Evolutionary conservation across 106 monocot species (phyloP).

Genomic region (Triglochin maritima): DNA sequence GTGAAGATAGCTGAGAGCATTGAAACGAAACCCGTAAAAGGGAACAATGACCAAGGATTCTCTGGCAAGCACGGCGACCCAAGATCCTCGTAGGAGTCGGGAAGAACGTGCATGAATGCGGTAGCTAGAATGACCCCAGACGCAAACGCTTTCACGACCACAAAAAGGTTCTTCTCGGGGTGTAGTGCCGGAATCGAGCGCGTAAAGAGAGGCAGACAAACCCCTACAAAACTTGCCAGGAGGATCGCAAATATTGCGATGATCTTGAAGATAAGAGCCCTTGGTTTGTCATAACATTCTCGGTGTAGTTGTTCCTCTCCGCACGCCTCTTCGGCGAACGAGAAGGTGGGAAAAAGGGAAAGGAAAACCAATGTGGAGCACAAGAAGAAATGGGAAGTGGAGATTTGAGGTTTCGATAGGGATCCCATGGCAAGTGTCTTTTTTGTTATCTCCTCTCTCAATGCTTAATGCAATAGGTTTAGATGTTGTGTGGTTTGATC

Average conservation of each 20-base stretch:
- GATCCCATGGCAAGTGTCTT: too few relatives aligned
- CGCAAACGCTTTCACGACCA: slow-evolving; percentile 1
- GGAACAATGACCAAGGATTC: slow-evolving; percentile 42
- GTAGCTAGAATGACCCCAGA: slow-evolving; percentile 4
- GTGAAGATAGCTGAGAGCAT: slow-evolving; percentile 62
- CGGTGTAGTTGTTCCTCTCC: background rate
- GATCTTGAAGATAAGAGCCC: background rate
- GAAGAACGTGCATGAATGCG: slow-evolving; percentile 4
- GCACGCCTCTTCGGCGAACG: background rate
- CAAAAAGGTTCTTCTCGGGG: background rate
- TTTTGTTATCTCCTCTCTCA: too few relatives aligned
- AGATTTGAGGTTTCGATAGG: too few relatives aligned
- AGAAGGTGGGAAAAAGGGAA: background rate
- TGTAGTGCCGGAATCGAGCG: background rate
- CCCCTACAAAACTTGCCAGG: background rate
- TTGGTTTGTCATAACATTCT: background rate
- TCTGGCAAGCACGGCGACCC: slow-evolving; percentile 25
- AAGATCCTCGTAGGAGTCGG: slow-evolving; percentile 1
- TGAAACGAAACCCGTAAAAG: slow-evolving; percentile 53
- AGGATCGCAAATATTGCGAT: background rate
- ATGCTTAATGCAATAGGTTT: too few relatives aligned
- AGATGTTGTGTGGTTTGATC: too few relatives aligned
- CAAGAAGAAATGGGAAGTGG: too few relatives aligned
- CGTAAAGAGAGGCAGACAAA: background rate
- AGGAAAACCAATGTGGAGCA: background rate